Conservation (phyloP, 2,329 filamentous ascomycete species). For the Diaporthe amygdali region DNA sequence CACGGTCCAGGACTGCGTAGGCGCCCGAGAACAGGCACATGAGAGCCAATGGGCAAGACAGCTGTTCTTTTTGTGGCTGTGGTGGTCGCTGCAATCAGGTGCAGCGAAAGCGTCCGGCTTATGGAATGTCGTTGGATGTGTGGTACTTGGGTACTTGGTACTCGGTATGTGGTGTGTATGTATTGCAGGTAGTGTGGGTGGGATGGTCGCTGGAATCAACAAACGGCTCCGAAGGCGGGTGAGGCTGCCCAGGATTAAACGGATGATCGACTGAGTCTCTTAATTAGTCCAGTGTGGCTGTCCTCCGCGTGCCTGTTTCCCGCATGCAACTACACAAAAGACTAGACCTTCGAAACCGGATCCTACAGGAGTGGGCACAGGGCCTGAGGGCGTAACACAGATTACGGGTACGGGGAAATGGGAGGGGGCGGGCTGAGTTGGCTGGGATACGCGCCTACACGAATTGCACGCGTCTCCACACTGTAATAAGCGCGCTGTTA, state of each 20-base stretch:
- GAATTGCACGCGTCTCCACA: constrained; percentile 11
- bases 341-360: background rate
- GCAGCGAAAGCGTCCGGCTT: background rate
- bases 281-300: constrained; percentile 11
- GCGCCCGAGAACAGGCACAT: constrained; percentile 28
- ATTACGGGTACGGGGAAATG: constrained; percentile 11
- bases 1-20: constrained; percentile 25
- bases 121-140: background rate
- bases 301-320: background rate
- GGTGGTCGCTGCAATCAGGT: background rate
- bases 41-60: constrained; percentile 3
- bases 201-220: background rate
- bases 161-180: background rate
- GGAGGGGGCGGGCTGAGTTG: background rate
- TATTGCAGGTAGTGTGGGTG: background rate
- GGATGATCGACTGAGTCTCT: constrained; percentile 17
- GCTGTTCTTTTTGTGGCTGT: background rate
- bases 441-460: constrained; percentile 2
- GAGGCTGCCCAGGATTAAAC: background rate
- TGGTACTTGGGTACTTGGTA: background rate
- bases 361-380: constrained; percentile 4
- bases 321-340: constrained; percentile 13
- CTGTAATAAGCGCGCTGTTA: background rate
- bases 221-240: constrained; percentile 1
- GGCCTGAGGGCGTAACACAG: constrained; percentile 7